Evolutionary conservation across 257 asterid species (phyloP).

Genomic region (Ballota nigra): DNA sequence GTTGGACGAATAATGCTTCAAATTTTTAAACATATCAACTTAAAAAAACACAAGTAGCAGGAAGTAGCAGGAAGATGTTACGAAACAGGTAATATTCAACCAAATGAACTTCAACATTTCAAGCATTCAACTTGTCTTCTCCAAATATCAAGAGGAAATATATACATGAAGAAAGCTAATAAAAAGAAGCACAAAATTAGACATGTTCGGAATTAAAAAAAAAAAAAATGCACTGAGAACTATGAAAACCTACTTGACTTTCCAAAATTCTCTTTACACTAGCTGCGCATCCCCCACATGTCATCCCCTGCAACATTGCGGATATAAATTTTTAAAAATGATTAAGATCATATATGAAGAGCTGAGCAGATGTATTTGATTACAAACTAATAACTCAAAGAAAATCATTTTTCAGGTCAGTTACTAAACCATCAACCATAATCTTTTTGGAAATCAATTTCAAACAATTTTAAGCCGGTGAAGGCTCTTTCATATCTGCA

Average conservation of each 20-base stretch:
- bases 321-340: background rate
- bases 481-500: background rate
- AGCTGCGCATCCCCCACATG: slow-evolving; percentile 73
- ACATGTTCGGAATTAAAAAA: background rate
- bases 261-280: slow-evolving; percentile 66
- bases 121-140: slow-evolving; percentile 19
- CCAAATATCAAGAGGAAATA: background rate
- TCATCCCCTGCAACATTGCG: slow-evolving; percentile 57
- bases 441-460: background rate
- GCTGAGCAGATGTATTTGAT: background rate
- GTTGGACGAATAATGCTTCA: background rate
- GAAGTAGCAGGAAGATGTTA: background rate
- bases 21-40: background rate
- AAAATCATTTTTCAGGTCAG: background rate
- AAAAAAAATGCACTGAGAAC: background rate
- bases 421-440: slow-evolving; percentile 3
- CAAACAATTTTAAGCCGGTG: background rate
- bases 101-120: background rate
- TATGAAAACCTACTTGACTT: slow-evolving; percentile 50
- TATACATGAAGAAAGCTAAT: background rate
- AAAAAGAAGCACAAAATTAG: background rate
- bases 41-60: background rate
- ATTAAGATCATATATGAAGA: background rate
- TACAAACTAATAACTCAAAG: background rate
- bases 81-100: background rate